A percentile compares a stretch with the other conserved stretches of the same genome.
Conservation (phyloP, 176 grass and related monocot genomes). For the Musa beccarii region DNA sequence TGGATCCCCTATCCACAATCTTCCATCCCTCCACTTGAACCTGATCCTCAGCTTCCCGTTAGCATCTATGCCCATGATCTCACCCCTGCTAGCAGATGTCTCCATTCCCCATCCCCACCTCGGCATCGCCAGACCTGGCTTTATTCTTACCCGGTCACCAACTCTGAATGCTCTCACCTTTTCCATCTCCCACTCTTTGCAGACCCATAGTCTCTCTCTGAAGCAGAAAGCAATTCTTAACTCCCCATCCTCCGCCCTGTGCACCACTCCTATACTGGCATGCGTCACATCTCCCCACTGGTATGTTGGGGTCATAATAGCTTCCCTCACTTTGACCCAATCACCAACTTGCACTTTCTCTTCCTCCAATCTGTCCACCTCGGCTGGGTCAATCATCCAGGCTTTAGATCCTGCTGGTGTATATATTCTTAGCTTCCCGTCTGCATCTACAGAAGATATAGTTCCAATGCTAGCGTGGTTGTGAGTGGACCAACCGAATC, state of each 20-base stretch:
- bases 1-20: slow-evolving; percentile 86
- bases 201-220: slow-evolving; percentile 88
- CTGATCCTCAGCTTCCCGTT: slow-evolving; percentile 91
- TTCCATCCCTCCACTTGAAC: slow-evolving; percentile 86
- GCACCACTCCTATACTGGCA: slow-evolving; percentile 78
- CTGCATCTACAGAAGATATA: slow-evolving; percentile 88
- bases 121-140: slow-evolving; percentile 63
- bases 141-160: slow-evolving; percentile 63
- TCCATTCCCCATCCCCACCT: slow-evolving; percentile 97
- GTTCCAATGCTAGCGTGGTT: slow-evolving; percentile 85
- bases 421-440: slow-evolving; percentile 95
- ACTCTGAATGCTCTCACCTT: slow-evolving; percentile 72
- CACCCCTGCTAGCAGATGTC: slow-evolving; percentile 72
- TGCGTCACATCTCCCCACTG: slow-evolving; percentile 95
- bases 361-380: slow-evolving; percentile 83
- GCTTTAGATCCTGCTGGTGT: slow-evolving; percentile 86
- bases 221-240: slow-evolving; percentile 96
- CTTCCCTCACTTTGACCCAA: slow-evolving; percentile 92
- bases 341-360: slow-evolving; percentile 67
- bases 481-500: slow-evolving; percentile 97
- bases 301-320: slow-evolving; percentile 59
- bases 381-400: slow-evolving; percentile 93
- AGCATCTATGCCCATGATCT: slow-evolving; percentile 85
- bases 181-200: slow-evolving; percentile 85
- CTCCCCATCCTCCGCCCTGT: slow-evolving; percentile 77